A percentile compares a stretch with the other conserved stretches of the same genome.
These are phyloP conservation scores for Venturia effusa DNA, from an alignment of 2,329 filamentous ascomycete species.

Conservation along the genomic window DNA sequence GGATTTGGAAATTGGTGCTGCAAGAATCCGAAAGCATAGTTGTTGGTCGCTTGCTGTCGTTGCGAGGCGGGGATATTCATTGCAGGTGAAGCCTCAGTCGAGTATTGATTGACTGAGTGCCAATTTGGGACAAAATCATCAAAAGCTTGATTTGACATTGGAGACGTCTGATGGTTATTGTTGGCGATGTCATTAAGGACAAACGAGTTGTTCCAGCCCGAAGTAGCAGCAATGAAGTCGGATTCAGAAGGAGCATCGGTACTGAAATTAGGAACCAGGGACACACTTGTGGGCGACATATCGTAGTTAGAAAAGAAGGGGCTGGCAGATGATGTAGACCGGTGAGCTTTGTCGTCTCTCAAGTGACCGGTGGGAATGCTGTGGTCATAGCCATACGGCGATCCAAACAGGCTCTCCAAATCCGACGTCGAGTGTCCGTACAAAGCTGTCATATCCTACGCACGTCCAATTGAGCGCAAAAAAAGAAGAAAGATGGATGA, in stretches of 20 bases:
- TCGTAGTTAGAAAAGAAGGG: background rate
- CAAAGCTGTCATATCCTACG: slow-evolving; percentile 2
- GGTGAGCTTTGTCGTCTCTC: slow-evolving; percentile 17
- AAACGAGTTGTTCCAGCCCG: background rate
- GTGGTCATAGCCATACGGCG: background rate
- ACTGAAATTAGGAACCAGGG: background rate
- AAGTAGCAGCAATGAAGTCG: background rate
- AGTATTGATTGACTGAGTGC: background rate
- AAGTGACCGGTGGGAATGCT: background rate
- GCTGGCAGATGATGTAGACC: slow-evolving; percentile 13
- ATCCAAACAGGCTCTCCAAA: background rate
- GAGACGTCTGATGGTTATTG: background rate
- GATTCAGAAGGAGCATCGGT: background rate
- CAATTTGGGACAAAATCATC: background rate
- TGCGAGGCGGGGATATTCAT: background rate
- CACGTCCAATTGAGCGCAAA: background rate
- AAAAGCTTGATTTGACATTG: background rate
- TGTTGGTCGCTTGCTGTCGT: background rate
- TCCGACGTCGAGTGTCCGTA: background rate
- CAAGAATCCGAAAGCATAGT: background rate
- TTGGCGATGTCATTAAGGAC: background rate
- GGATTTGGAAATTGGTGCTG: background rate
- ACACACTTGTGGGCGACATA: background rate
- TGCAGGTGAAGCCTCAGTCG: background rate
- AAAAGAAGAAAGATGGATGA: background rate